A percentile compares a stretch with the other conserved stretches of the same genome.
phyloP scores from a whole-genome alignment of 441 rosid genomes.

The Pelargonium australe region DNA sequence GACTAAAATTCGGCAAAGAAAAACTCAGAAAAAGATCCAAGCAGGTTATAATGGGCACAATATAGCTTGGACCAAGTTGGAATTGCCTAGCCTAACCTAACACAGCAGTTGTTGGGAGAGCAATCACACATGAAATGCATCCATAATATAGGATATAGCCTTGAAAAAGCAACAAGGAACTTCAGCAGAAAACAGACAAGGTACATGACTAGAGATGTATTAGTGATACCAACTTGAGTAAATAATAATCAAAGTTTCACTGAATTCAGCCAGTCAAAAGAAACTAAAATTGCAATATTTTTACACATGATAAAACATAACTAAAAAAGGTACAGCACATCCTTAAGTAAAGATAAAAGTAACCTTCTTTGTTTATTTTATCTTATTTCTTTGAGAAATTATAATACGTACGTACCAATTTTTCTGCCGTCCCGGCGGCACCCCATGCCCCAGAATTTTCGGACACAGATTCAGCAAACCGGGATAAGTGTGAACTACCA shows the following conservation, averaged over 20 bases:
- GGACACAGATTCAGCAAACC: slow-evolving; percentile 75
- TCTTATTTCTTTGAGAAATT: too few relatives aligned
- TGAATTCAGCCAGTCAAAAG: background rate
- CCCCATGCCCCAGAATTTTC: slow-evolving; percentile 64
- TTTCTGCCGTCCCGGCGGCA: slow-evolving; percentile 44
- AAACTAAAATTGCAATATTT: background rate
- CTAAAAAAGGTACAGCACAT: background rate
- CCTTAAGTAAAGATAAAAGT: background rate
- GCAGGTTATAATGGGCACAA: background rate
- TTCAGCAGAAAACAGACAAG: background rate
- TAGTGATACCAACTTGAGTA: too few relatives aligned
- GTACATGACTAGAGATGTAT: too few relatives aligned
- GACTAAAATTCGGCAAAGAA: slow-evolving; percentile 7
- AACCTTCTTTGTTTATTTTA: background rate
- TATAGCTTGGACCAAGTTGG: background rate
- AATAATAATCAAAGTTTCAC: too few relatives aligned
- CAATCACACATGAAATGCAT: background rate
- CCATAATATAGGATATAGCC: background rate
- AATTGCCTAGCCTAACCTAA: background rate
- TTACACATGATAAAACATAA: background rate
- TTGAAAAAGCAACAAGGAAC: background rate
- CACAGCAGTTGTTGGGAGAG: background rate
- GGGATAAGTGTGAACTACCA: slow-evolving; percentile 91
- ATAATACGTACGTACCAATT: slow-evolving; percentile 11
- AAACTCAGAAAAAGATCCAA: background rate